Evolutionary conservation across 306 rosid species (phyloP).

Genomic region (Vachellia collinsii): DNA sequence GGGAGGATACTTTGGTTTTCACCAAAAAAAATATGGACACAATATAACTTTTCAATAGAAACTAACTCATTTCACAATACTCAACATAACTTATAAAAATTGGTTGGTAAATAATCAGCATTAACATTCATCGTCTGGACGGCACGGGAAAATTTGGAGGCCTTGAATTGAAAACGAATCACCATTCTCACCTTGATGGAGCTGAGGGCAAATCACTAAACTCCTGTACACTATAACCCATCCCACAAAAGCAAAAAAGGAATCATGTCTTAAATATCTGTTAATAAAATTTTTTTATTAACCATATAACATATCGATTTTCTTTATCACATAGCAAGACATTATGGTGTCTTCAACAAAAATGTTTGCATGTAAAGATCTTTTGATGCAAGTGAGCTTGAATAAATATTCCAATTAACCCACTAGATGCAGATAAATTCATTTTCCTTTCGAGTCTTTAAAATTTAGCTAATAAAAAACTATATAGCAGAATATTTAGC

Average conservation of each 20-base stretch:
- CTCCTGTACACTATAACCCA: neutral
- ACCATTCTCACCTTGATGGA: neutral
- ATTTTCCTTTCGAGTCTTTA: neutral
- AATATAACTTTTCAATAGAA: too few relatives aligned
- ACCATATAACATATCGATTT: neutral
- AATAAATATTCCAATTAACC: slow-evolving; percentile 3
- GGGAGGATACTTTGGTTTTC: too few relatives aligned
- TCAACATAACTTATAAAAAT: too few relatives aligned
- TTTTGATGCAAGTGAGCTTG: slow-evolving; percentile 13
- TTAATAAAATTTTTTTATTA: neutral
- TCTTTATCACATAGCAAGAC: neutral
- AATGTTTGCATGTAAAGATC: slow-evolving; percentile 9
- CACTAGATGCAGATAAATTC: slow-evolving; percentile 25
- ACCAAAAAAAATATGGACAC: too few relatives aligned
- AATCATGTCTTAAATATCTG: neutral
- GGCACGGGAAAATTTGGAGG: too few relatives aligned
- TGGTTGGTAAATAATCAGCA: too few relatives aligned
- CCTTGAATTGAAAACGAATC: neutral
- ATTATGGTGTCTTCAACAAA: neutral
- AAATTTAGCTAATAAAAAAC: neutral
- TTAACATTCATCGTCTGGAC: too few relatives aligned
- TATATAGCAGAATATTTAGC: neutral
- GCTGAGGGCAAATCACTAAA: neutral
- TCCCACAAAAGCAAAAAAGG: neutral
- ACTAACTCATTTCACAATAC: too few relatives aligned